These are phyloP conservation scores for Rickenella mellea DNA, from an alignment of 768 basidiomycete species.

Conservation along the genomic window DNA sequence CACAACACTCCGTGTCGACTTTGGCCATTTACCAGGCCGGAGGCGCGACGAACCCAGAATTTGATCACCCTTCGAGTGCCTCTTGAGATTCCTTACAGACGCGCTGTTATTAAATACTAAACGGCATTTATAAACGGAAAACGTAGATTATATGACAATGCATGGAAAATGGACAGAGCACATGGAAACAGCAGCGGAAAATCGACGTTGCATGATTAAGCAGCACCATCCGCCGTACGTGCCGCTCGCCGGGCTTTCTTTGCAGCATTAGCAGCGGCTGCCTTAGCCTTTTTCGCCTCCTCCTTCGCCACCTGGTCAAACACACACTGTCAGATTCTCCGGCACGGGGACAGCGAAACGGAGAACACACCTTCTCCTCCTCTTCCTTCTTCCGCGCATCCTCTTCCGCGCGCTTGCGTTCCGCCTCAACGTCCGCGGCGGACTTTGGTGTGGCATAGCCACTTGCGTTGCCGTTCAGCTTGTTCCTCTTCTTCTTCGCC, in stretches of 20 bases:
- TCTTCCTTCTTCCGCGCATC: constrained; percentile 69
- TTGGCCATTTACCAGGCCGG: too few relatives aligned
- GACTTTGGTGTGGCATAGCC: constrained; percentile 37
- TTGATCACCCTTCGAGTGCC: too few relatives aligned
- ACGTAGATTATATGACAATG: too few relatives aligned
- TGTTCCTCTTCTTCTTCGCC: constrained; percentile 66
- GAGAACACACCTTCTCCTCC: constrained; percentile 58
- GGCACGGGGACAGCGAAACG: neutral
- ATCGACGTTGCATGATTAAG: too few relatives aligned
- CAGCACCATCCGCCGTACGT: constrained; percentile 31
- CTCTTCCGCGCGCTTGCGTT: constrained; percentile 58
- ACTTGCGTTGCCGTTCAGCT: constrained; percentile 25
- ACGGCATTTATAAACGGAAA: too few relatives aligned
- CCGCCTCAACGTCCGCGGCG: constrained; percentile 39
- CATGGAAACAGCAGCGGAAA: too few relatives aligned
- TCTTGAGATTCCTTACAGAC: too few relatives aligned
- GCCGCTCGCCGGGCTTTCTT: constrained; percentile 77
- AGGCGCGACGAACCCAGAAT: too few relatives aligned
- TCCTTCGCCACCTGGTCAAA: constrained; percentile 41
- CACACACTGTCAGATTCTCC: neutral
- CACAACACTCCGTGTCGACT: too few relatives aligned
- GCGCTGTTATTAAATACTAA: too few relatives aligned
- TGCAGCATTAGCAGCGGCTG: constrained; percentile 79
- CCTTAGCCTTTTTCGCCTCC: constrained; percentile 78
- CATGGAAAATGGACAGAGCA: too few relatives aligned